Percentiles rank a stretch among this genome's conserved stretches.
phyloP scores from a whole-genome alignment of 192 early-diverging fungal genomes.

The Backusella tuberculispora region DNA sequence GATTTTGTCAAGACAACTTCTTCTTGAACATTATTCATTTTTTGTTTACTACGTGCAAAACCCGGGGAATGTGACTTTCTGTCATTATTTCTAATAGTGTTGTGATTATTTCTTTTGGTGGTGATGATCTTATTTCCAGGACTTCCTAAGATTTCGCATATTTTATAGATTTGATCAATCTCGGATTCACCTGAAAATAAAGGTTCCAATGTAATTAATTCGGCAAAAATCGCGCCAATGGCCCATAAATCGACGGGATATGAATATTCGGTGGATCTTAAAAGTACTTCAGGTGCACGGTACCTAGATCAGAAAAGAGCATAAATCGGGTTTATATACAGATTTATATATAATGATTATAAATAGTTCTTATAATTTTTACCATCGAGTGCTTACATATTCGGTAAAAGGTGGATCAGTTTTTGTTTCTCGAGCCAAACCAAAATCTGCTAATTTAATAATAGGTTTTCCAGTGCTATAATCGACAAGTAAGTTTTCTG shows the following conservation, averaged over 20 bases:
- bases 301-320: conserved; percentile 40
- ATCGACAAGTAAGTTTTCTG: conserved; percentile 68
- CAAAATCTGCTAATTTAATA: conserved; percentile 74
- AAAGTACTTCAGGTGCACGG: conserved; percentile 91
- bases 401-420: conserved; percentile 91
- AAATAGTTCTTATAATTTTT: neutral
- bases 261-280: conserved; percentile 83
- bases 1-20: neutral
- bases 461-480: conserved; percentile 46
- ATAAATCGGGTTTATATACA: too few species aligned
- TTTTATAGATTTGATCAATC: conserved; percentile 88
- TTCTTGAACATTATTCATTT: neutral
- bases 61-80: conserved; percentile 32
- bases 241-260: conserved; percentile 97
- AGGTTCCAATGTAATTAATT: conserved; percentile 85
- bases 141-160: conserved; percentile 80
- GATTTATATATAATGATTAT: neutral
- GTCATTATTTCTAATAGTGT: conserved; percentile 11
- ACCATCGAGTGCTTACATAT: conserved; percentile 97
- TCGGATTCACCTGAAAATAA: conserved; percentile 93
- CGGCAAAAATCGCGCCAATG: conserved; percentile 88
- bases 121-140: conserved; percentile 48
- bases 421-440: conserved; percentile 84
- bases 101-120: neutral
- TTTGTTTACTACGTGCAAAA: conserved; percentile 30